Base-by-base conservation (phyloP, 148 eudicot genomes). In the Amaranthus cruentus region DNA sequence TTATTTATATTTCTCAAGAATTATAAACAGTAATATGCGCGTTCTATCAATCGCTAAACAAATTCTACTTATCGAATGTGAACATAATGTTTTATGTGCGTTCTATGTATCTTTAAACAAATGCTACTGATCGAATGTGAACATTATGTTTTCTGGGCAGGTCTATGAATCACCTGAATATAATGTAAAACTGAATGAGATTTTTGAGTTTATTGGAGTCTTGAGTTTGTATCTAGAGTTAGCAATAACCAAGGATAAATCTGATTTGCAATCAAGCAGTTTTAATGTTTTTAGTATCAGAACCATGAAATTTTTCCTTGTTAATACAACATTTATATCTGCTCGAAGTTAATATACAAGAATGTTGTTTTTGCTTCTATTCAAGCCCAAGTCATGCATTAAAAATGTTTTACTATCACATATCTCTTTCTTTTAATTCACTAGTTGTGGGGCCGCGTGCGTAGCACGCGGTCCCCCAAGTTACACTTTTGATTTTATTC, bases 201-300 rank as follows among this genome's bases (percentile, higher is more conserved):
- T 89, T 73, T 87, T 87, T 84, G 97, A 96, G 87, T 96, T 96
- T 81, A 82, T 96, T 52, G 99, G 99, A 66, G 90, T 96, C 79
- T 87, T 90, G 70, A 87, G 87, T 74, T 86, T 83, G 81, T 97
- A 92, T 76, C 73, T 84, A 44, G 88, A 85, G 61, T 65, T 73
- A 65, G 28, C 76, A 47, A 52, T 58, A 49, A 85, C 70, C 70
- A 81, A 86, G 69, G 87, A 83, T 61, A 88, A 76, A 57, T 49
- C 70, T 44, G 84, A 83, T 73, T 86, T 80, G 57, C 57, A 81
- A 43, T 51, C 74, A 13, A 70, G 70, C 72, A 73, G 73, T 69
- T 68, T 86, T 46, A 58, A 69, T 77, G 90, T 8, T 21, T 28
- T 14, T 5, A 18, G 3, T 12, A 6, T 5, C 6, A 28, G 3